These are phyloP conservation scores for Blastobotrys capitulatus DNA, from an alignment of 1,139 yeast species.

Conservation along the genomic window DNA sequence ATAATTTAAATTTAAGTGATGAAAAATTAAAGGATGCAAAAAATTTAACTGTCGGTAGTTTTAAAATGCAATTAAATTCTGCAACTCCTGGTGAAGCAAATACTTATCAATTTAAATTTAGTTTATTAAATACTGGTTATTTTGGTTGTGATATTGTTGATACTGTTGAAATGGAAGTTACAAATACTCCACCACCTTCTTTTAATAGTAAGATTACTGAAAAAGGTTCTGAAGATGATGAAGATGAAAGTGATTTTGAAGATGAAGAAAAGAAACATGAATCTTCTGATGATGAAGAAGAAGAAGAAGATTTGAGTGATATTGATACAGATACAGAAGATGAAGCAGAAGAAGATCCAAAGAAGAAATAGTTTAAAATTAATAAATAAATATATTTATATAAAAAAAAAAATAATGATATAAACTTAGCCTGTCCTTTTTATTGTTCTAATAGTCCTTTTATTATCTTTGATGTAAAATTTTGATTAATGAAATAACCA, in stretches of 20 bases:
- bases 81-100: conserved; percentile 71
- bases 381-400: background rate
- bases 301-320: conserved; percentile 36
- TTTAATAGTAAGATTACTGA: conserved; percentile 1
- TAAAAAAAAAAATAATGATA: background rate
- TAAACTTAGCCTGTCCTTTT: too few relatives aligned
- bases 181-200: conserved; percentile 30
- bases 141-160: conserved; percentile 37
- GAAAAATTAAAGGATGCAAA: conserved; percentile 43
- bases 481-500: background rate
- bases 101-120: conserved; percentile 46
- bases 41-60: conserved; percentile 56
- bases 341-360: conserved; percentile 13
- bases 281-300: conserved; percentile 30
- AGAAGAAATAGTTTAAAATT: background rate
- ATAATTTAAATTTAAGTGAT: conserved; percentile 50
- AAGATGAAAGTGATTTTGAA: conserved; percentile 28
- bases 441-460: too few relatives aligned
- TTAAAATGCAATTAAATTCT: conserved; percentile 63
- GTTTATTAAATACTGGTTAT: conserved; percentile 32
- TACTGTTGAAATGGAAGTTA: conserved; percentile 36
- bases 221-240: conserved; percentile 15
- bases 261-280: conserved; percentile 72
- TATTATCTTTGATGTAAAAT: background rate
- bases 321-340: conserved; percentile 29